Conservation (phyloP, 345 rosid species). For the Geranium brycei region DNA sequence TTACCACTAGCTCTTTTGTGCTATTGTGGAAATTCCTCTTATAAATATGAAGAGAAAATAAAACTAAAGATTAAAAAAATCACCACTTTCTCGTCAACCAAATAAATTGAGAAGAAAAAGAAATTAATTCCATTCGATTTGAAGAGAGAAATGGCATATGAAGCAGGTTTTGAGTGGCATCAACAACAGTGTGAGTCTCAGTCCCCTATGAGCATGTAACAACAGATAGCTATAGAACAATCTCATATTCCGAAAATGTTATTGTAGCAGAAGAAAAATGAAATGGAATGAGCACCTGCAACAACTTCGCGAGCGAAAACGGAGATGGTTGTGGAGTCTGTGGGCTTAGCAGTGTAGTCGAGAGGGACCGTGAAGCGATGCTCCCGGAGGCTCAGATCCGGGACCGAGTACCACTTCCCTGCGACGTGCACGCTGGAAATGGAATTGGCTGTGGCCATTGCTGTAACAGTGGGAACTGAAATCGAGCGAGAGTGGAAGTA, state of each 20-base stretch:
- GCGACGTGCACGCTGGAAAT: neutral
- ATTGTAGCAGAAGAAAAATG: too few species aligned
- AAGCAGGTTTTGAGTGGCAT: too few species aligned
- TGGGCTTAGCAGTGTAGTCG: conserved; percentile 35
- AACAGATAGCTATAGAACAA: too few species aligned
- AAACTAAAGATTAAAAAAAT: neutral
- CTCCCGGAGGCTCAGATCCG: conserved; percentile 73
- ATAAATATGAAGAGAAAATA: neutral
- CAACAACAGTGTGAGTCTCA: too few species aligned
- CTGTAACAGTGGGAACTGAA: neutral
- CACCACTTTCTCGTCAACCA: neutral
- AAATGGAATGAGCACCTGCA: neutral
- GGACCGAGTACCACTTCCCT: conserved; percentile 62
- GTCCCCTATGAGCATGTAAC: too few species aligned
- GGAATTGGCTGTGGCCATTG: neutral
- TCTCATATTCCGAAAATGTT: too few species aligned
- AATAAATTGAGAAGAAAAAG: neutral
- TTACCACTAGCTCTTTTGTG: neutral
- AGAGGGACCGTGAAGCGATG: conserved; percentile 73
- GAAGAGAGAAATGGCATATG: neutral
- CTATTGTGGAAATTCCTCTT: neutral
- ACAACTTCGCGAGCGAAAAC: neutral
- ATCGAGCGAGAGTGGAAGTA: neutral
- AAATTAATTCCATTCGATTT: neutral
- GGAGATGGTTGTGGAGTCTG: conserved; percentile 32